Evolutionary conservation across 345 rosid genomes (phyloP).

Genomic region (Rhodamnia rubescens): DNA sequence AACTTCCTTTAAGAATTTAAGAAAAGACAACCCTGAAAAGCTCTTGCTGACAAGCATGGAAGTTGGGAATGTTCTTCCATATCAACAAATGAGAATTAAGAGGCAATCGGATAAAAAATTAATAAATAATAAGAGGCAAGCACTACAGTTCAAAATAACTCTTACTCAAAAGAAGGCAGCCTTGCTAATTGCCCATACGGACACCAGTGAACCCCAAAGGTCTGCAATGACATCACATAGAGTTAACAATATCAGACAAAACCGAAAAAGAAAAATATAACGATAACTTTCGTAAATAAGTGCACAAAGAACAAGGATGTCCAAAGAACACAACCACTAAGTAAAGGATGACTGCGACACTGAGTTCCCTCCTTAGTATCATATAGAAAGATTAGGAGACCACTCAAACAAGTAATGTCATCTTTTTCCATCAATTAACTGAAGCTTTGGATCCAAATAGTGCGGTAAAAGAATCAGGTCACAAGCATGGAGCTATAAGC

Average conservation of each 20-base stretch:
- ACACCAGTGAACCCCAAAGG: constrained; percentile 3
- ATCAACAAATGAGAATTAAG: background rate
- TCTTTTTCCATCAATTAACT: background rate
- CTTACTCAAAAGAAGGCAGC: constrained; percentile 1
- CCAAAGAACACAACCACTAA: background rate
- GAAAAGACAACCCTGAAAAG: background rate
- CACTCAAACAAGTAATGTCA: background rate
- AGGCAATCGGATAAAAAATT: background rate
- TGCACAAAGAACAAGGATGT: background rate
- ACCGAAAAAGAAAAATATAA: background rate
- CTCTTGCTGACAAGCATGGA: background rate
- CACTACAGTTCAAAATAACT: background rate
- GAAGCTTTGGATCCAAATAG: background rate
- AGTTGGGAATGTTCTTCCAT: background rate
- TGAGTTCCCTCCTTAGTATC: background rate
- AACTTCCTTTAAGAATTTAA: background rate
- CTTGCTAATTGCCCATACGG: background rate
- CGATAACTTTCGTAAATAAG: background rate
- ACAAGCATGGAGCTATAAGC: background rate
- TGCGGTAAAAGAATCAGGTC: background rate
- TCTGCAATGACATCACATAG: background rate
- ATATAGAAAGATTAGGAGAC: background rate
- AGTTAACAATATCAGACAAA: background rate
- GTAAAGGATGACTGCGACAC: background rate
- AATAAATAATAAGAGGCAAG: background rate